Evolutionary conservation across 257 asterid species (phyloP), one percentile per base, ranked within the genome.

Genomic region (Cordia subcordata): DNA sequence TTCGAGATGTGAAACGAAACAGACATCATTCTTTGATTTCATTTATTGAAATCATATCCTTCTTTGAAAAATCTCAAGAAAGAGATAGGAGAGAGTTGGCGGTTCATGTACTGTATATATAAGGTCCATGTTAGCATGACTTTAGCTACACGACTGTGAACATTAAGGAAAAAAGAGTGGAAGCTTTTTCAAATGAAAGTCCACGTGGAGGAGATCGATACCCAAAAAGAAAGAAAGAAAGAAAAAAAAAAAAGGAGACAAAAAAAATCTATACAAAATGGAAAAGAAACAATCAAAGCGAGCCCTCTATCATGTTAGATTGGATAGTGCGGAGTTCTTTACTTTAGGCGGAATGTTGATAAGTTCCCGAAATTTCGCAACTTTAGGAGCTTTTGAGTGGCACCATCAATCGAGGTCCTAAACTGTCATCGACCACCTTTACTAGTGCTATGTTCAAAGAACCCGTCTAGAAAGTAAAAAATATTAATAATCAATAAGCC

Each of bases 291-390:
- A 14, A 39, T 8, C 47, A 42, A 42, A 42, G 12, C n/a, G n/a
- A 2, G 12, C 47, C 10, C 47, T 10, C 10, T 42, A 39, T 42
- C 47, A 42, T 42, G 47, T 42, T 39, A 8, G 4, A 10, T 42
- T 42, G 33, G 53, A 11, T 13, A 39, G 53, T 42, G 14, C 55
- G 1, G 32, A 35, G 51, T 65, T 50, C 8, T 60, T 45, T 35
- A 9, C 61, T 64, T 71, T 69, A 42, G 47, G 22, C 49, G 75
- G n/a, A n/a, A n/a, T 39, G 60, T 68, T 17, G 45, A 46, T 67
- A 58, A 66, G 44, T 66, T 60, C 91, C 95, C 74, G 82, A 82
- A 77, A 81, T 84, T 72, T 69, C 87, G 89, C 82, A 75, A 54
- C 84, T 65, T 60, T 63, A 69, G 57, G 71, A 71, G 76, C 64